Conservation (phyloP, 805 yeast species). For the Debaryomyces tyrocola region DNA sequence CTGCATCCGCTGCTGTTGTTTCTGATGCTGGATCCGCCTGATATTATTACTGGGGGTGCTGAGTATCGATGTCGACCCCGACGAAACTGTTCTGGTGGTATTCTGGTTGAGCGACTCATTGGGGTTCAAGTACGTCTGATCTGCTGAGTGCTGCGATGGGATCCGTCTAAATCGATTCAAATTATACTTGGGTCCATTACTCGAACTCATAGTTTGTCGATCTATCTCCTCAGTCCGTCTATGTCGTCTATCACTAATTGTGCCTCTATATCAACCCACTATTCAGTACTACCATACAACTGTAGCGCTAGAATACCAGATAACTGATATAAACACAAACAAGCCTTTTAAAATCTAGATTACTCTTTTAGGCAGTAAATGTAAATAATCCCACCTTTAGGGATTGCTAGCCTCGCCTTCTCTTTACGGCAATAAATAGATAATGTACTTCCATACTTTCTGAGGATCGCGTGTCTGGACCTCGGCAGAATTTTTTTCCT, state of each 20-base stretch:
- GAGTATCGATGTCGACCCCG: slow-evolving; percentile 38
- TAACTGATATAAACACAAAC: not conserved
- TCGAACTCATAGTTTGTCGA: slow-evolving; percentile 2
- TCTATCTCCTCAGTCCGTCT: too few species aligned
- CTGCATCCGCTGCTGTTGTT: slow-evolving; percentile 11
- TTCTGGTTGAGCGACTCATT: slow-evolving; percentile 14
- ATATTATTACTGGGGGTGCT: slow-evolving; percentile 45
- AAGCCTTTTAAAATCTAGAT: not conserved
- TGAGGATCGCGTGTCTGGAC: too few species aligned
- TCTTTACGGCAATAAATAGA: not conserved
- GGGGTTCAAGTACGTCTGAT: slow-evolving; percentile 13
- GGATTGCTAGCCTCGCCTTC: too few species aligned
- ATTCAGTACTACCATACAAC: too few species aligned
- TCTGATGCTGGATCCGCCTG: slow-evolving; percentile 30
- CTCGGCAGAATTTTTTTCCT: too few species aligned
- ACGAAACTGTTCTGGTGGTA: slow-evolving; percentile 33
- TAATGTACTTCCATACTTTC: not conserved
- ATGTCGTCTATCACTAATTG: too few species aligned
- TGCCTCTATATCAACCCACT: too few species aligned
- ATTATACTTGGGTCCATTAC: slow-evolving; percentile 2
- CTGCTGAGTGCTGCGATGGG: slow-evolving; percentile 13
- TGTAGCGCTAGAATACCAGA: too few species aligned
- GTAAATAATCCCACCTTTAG: too few species aligned
- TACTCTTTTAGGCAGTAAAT: not conserved
- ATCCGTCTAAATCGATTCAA: slow-evolving; percentile 10